Percentiles rank a stretch among this genome's conserved stretches.
Evolutionary conservation across 371 early-diverging fungal genomes (phyloP).

Genomic region (Synchytrium microbalum): DNA sequence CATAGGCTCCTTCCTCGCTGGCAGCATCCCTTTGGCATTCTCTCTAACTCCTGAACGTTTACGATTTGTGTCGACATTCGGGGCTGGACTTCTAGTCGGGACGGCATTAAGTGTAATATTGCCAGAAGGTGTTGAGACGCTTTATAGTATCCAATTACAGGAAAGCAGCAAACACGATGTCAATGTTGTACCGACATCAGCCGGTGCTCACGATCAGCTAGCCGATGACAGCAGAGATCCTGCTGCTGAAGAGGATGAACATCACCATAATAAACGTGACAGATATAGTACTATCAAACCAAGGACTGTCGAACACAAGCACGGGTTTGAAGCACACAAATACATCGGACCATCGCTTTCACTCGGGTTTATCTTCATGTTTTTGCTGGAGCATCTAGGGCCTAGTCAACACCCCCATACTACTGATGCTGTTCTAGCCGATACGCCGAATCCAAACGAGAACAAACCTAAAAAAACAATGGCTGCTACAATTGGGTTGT

Average conservation of each 20-base stretch:
- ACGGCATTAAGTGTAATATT: constrained; percentile 83
- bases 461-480: constrained; percentile 9
- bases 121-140: constrained; percentile 88
- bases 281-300: background rate
- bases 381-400: constrained; percentile 67
- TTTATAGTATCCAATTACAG: constrained; percentile 39
- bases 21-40: constrained; percentile 75
- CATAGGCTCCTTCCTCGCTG: constrained; percentile 76
- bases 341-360: constrained; percentile 71
- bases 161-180: background rate
- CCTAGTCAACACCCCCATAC: constrained; percentile 16
- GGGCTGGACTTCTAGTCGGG: constrained; percentile 84
- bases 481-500: constrained; percentile 71
- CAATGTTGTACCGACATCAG: background rate
- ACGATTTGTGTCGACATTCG: constrained; percentile 71
- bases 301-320: constrained; percentile 4
- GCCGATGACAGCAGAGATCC: background rate
- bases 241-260: constrained; percentile 7
- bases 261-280: constrained; percentile 14
- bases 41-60: constrained; percentile 65
- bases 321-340: constrained; percentile 40
- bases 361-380: constrained; percentile 86
- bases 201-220: background rate
- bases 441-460: constrained; percentile 3
- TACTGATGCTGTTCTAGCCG: constrained; percentile 17